Conservation (phyloP, 176 grass and related monocot species). For the Musa troglodytarum region DNA sequence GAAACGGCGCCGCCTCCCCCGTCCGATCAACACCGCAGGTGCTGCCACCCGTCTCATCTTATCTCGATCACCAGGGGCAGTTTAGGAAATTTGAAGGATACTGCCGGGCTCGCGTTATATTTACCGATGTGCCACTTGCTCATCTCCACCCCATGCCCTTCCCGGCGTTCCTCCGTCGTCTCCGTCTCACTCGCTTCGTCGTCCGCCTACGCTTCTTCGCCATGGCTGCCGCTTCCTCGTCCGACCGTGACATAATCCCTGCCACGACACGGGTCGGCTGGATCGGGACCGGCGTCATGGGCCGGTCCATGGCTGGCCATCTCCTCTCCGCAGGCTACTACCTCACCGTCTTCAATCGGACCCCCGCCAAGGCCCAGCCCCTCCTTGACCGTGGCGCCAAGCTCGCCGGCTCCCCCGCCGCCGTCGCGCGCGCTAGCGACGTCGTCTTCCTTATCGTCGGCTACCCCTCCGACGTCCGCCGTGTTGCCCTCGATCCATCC, state of each 20-base stretch:
- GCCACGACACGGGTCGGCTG: slow-evolving; percentile 58
- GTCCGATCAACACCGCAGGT: too few relatives aligned
- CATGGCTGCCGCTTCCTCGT: slow-evolving; percentile 29
- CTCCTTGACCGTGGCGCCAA: slow-evolving; percentile 46
- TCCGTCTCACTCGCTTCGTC: background rate
- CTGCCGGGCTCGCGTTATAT: too few relatives aligned
- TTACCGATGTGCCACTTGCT: background rate
- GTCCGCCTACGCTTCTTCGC: background rate
- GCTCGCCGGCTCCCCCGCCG: slow-evolving; percentile 38
- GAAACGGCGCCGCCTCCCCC: too few relatives aligned
- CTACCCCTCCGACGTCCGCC: slow-evolving; percentile 74
- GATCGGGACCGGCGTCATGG: slow-evolving; percentile 93
- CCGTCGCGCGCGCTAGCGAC: slow-evolving; percentile 48
- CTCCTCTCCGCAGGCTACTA: slow-evolving; percentile 64
- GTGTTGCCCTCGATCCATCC: slow-evolving; percentile 51
- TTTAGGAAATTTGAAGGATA: too few relatives aligned
- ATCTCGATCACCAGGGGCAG: too few relatives aligned
- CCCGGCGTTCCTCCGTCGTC: slow-evolving; percentile 4
- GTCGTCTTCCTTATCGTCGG: slow-evolving; percentile 99
- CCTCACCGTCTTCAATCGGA: slow-evolving; percentile 78
- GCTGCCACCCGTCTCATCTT: too few relatives aligned
- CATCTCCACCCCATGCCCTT: slow-evolving; percentile 24
- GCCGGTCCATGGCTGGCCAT: slow-evolving; percentile 80
- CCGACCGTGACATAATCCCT: slow-evolving; percentile 29
- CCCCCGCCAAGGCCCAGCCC: slow-evolving; percentile 51